Base-by-base conservation (phyloP, 2,329 filamentous ascomycete genomes). In the Fusarium avenaceum region DNA sequence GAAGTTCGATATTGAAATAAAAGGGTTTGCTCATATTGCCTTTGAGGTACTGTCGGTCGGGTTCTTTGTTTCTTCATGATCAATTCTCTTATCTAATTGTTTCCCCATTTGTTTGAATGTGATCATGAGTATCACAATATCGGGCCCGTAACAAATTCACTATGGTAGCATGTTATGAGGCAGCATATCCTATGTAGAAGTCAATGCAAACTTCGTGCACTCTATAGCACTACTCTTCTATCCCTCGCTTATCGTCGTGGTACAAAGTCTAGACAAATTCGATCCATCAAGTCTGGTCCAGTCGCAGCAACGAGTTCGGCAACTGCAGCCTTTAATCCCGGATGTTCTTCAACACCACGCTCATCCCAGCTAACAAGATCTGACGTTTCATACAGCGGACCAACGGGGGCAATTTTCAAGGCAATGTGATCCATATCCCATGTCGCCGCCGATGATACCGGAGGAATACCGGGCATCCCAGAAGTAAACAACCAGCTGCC, bases 261-360 rank as follows among this genome's bases (percentile, higher is more conserved):
- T 19, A 57, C 57, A 59, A 91, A 85, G 71, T 90, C 86, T 15
- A 93, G 77, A 42, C 89, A 86, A 19, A 92, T 80, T 51, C 84
- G 80, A 20, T 77, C 79, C 44, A 87, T 81, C 48, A 90, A 75
- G 43, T 90, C 86, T 2, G 85, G 81, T 1, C 92, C 92, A 44
- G 93, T 77, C 13, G 87, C 86, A 5, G 90, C 89, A 5, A 89
- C 86, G 50, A 93, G 75, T 72, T 93, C 90, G 2, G 88, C 90
- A 59, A 94, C 84, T 35, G 84, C 82, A 1, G 86, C 85, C 74
- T 90, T 92, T 33, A 92, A 76, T 2, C 83, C 83, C 7, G 79
- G 77, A 19, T 80, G 76, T 48, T 89, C 81, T 14, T 78, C 75
- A 4, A 91, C 77, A 33, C 80, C 78, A 46, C 85, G 82, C 2